Base-by-base conservation (phyloP, 164 flowering plant genomes). In the Akebia trifoliata region DNA sequence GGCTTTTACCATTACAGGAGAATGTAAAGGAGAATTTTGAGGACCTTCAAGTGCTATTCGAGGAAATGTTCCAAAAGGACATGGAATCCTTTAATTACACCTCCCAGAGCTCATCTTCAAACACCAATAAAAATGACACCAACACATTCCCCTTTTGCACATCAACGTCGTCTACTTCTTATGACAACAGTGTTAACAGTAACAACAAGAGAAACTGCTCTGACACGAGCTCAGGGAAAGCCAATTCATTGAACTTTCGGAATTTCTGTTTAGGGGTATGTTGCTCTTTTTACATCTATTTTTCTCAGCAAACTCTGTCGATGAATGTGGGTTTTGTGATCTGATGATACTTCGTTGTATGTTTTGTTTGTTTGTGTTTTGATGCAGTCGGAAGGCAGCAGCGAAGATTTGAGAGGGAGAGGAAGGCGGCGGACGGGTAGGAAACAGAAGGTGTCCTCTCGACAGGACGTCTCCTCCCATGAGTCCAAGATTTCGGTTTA, bases 61-160 rank as follows among this genome's bases (percentile, higher is more conserved):
- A 79, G 26, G 95, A 85, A 14, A 78, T 91, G 87, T 78, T 86
- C 63, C 75, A 77, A 18, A 68, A 54, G 6, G 88, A 85, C 49
- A 51, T 54, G 2, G 73, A 65, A 11, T 45, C 71, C 2, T 74
- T 72, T 20, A 51, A 51, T 20, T 61, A 74, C 2, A 42, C 71
- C 32, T 62, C 74, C 54, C 64, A 40, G 6, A 7, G 53, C 38
- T 18, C 56, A 31, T 59, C 60, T 24, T 37, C 63, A 45, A 42
- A 3, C 46, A 4, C 11, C 39, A 32, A 20, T 40, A 17, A 14
- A 15, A 36, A n/a, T 28, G 32, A 31, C 57, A 44, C 17, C 56
- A 28, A 35, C 55, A 18, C 32, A 12, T 42, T 56, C 14, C 45
- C 67, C 6, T 50, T 63, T 57, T 77, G n/a, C n/a, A n/a, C n/a